Evolutionary conservation across 2,329 filamentous ascomycete species (phyloP), one percentile per base, ranked within the genome.

Genomic region (Hortaea werneckii): DNA sequence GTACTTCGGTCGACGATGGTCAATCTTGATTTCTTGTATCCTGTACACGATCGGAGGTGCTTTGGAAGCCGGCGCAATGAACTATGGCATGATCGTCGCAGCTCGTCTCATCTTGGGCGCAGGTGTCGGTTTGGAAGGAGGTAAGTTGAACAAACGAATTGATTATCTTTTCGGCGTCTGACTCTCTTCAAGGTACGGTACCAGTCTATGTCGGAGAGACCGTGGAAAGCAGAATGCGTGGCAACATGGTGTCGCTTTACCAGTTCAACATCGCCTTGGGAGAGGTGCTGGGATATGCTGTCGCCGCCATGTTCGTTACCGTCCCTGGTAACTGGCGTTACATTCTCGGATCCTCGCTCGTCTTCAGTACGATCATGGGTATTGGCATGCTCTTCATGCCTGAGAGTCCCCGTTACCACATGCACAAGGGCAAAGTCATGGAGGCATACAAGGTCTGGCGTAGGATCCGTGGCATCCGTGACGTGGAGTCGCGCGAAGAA

Each of bases 181-280:
- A 20, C 20, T 20, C 20, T 20, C 4, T 20, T 20, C 20, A 20
- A 20, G 20, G 20, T 60, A 86, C 82, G 0, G 82, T 86, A 4
- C 82, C 82, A 0, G 79, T 86, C 44, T 87, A 87, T 51, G 82
- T 87, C 29, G 82, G 83, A 1, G 83, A 87, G 63, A 82, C 79
- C 0, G 82, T 85, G 38, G 80, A 83, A 55, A 72, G 78, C 29
- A 74, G 71, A 48, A 72, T 84, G 26, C 77, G 83, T 55, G 83
- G 83, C 53, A 86, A 86, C 61, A 65, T 87, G 42, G 83, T 87
- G 1, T 85, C 81, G 0, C 68, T 86, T 0, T 87, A 86, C 61
- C 83, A 87, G 59, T 78, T 86, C 65, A 85, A 83, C 65, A 87
- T 87, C 56, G 83, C 83, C 0, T 71, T 87, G 0, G 83, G 83